Evolutionary conservation across 257 asterid species (phyloP).

Genomic region (Solanum sejunctum): DNA sequence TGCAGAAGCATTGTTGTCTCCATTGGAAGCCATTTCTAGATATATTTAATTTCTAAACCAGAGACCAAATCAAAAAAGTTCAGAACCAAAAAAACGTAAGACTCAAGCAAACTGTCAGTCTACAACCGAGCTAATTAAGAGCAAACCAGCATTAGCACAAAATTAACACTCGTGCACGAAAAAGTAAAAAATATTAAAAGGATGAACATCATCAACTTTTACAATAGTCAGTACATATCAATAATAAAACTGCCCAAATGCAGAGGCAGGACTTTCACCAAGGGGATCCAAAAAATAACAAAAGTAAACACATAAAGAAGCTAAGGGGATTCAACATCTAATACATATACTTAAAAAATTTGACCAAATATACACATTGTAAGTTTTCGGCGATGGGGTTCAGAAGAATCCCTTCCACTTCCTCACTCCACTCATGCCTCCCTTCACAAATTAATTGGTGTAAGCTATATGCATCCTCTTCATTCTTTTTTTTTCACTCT

Average conservation of each 20-base stretch:
- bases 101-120: background rate
- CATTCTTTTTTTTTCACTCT: background rate
- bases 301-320: background rate
- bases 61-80: background rate
- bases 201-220: background rate
- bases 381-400: background rate
- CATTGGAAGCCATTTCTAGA: constrained; percentile 60
- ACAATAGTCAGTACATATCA: background rate
- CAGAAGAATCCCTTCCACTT: too few relatives aligned
- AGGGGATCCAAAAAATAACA: background rate
- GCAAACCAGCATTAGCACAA: background rate
- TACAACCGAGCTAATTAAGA: background rate
- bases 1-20: constrained; percentile 33
- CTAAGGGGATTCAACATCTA: background rate
- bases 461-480: background rate
- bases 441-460: background rate
- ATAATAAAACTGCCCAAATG: background rate
- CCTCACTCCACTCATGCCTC: background rate
- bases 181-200: background rate
- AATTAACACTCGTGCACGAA: background rate
- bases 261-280: background rate
- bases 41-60: constrained; percentile 10
- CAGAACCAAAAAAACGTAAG: background rate
- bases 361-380: background rate
- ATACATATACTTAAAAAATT: background rate